phyloP scores from a whole-genome alignment of 2,329 filamentous ascomycete species.

The Diatrype stigma region DNA sequence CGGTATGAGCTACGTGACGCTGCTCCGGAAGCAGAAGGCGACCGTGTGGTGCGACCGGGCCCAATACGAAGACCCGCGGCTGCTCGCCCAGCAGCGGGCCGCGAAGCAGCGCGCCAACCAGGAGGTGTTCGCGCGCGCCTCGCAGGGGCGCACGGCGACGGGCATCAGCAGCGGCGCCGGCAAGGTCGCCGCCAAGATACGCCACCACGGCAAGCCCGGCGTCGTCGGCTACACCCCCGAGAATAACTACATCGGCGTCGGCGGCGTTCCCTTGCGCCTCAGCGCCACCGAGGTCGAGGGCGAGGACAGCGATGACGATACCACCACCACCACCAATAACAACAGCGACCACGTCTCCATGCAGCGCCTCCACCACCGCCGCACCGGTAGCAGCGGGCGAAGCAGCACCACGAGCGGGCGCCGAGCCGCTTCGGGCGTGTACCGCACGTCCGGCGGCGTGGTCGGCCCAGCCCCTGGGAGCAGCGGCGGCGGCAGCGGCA shows the following conservation, averaged over 20 bases:
- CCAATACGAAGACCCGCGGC: slow-evolving; percentile 83
- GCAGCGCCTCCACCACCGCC: slow-evolving; percentile 57
- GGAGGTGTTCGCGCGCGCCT: slow-evolving; percentile 67
- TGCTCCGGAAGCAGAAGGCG: slow-evolving; percentile 95
- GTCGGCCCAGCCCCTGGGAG: no score
- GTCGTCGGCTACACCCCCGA: slow-evolving; percentile 75
- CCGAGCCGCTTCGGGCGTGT: slow-evolving; percentile 41
- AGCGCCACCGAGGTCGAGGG: slow-evolving; percentile 95
- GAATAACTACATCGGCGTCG: slow-evolving; percentile 67
- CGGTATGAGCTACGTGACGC: slow-evolving; percentile 76
- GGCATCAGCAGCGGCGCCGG: slow-evolving; percentile 56
- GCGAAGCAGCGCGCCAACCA: slow-evolving; percentile 83
- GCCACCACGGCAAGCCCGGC: slow-evolving; percentile 78
- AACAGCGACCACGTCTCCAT: slow-evolving; percentile 51
- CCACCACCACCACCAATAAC: no score
- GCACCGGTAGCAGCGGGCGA: slow-evolving; percentile 71
- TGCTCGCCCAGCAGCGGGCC: slow-evolving; percentile 76
- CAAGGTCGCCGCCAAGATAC: slow-evolving; percentile 78
- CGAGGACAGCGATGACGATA: slow-evolving; percentile 76
- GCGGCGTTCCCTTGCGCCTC: slow-evolving; percentile 83
- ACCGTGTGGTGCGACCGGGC: slow-evolving; percentile 97
- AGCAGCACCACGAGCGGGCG: slow-evolving; percentile 60
- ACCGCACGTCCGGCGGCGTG: slow-evolving; percentile 49
- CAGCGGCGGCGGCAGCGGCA: no score
- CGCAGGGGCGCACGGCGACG: slow-evolving; percentile 55